Conservation (phyloP, 2,329 filamentous ascomycete species). For the Colletotrichum sp. region DNA sequence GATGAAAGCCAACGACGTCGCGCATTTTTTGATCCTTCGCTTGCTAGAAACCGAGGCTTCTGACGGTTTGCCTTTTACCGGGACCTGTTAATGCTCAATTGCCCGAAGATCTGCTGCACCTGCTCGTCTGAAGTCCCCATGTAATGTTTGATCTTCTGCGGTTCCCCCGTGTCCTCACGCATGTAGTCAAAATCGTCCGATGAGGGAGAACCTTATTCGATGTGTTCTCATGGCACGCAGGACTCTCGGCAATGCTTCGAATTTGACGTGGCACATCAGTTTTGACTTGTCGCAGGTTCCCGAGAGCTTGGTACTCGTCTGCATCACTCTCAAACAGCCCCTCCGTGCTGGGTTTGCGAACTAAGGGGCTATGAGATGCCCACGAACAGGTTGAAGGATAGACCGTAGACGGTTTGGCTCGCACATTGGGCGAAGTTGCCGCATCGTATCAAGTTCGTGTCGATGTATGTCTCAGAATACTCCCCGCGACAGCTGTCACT, state of each 20-base stretch:
- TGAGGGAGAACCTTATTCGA: not conserved
- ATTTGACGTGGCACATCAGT: not conserved
- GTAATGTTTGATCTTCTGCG: constrained; percentile 9
- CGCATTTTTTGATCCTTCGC: not conserved
- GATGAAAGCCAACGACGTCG: not conserved
- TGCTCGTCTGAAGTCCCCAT: not conserved
- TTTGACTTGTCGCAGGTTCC: not conserved
- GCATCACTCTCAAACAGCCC: not conserved
- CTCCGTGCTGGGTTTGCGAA: not conserved
- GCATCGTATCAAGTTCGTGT: constrained; percentile 5
- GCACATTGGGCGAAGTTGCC: not conserved
- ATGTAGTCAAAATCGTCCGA: constrained; percentile 1
- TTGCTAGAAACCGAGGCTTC: not conserved
- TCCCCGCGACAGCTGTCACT: constrained; percentile 2
- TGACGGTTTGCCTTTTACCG: not conserved
- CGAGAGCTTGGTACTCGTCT: not conserved
- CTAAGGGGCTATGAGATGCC: not conserved
- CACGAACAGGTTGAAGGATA: not conserved
- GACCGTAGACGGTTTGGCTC: not conserved
- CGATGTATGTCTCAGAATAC: constrained; percentile 3
- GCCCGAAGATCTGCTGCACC: not conserved
- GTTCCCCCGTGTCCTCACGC: not conserved
- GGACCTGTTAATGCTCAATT: not conserved
- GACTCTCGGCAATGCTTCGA: not conserved
- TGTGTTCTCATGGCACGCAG: not conserved